These are phyloP conservation scores for Phytopythium ostracodes DNA, from an alignment of 352 stramenopile genomes.

Conservation along the genomic window DNA sequence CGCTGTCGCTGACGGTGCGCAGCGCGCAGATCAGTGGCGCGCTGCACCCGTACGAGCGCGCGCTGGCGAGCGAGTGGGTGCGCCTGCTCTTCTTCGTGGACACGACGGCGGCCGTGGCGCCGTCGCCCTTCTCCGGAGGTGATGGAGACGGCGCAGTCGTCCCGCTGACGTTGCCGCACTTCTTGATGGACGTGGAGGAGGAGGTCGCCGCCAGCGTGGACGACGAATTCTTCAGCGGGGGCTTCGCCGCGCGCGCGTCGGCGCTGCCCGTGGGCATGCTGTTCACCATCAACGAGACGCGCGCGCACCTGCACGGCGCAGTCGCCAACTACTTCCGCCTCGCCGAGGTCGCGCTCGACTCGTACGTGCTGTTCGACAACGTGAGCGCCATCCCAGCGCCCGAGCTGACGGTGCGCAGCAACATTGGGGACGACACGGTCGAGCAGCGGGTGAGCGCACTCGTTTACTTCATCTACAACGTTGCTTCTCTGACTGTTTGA, in stretches of 20 bases:
- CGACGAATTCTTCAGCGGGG: conserved; percentile 53
- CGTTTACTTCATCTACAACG: too few relatives aligned
- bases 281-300: conserved; percentile 70
- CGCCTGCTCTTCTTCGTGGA: conserved; percentile 74
- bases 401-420: conserved; percentile 40
- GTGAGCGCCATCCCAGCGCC: conserved; percentile 29
- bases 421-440: conserved; percentile 19
- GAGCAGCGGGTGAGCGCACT: conserved; percentile 9
- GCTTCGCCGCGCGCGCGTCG: conserved; percentile 47
- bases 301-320: conserved; percentile 59
- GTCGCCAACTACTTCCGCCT: conserved; percentile 62
- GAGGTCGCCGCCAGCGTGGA: conserved; percentile 61
- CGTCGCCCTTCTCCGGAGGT: conserved; percentile 3
- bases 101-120: conserved; percentile 14
- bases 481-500: neutral
- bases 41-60: conserved; percentile 56
- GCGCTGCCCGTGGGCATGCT: conserved; percentile 56
- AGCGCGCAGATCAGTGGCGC: conserved; percentile 38
- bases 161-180: conserved; percentile 51
- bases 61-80: conserved; percentile 65
- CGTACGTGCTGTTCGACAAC: conserved; percentile 36
- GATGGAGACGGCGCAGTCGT: conserved; percentile 5
- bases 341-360: conserved; percentile 44
- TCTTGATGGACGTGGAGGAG: conserved; percentile 61
- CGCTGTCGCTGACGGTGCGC: conserved; percentile 40